A percentile compares a stretch with the other conserved stretches of the same genome.
These are phyloP conservation scores for Arxiozyma telluris DNA, from an alignment of 1,139 yeast genomes.

Conservation along the genomic window DNA sequence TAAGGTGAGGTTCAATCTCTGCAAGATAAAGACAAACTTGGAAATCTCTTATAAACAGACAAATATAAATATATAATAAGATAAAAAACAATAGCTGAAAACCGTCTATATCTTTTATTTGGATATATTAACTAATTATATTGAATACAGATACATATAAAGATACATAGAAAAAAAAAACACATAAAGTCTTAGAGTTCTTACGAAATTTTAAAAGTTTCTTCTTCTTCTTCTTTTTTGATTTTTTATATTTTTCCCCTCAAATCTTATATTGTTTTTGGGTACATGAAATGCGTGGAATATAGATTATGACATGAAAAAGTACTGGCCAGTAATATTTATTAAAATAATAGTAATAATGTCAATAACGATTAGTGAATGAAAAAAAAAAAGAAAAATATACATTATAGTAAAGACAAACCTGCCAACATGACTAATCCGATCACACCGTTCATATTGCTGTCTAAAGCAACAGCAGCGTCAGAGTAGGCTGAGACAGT, in stretches of 20 bases:
- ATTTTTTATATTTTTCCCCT: too few species aligned
- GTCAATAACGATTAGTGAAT: neutral
- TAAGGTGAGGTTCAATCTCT: too few species aligned
- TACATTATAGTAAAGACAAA: constrained; percentile 1
- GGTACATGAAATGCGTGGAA: neutral
- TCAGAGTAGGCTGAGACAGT: constrained; percentile 2
- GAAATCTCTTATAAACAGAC: neutral
- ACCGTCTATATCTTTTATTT: too few species aligned
- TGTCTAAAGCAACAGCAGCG: neutral
- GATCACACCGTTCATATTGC: neutral
- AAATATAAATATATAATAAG: too few species aligned
- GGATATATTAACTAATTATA: neutral
- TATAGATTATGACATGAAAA: neutral
- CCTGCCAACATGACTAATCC: constrained; percentile 2
- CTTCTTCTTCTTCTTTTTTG: too few species aligned
- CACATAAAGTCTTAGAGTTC: neutral
- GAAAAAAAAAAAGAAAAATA: neutral
- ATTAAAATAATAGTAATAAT: neutral
- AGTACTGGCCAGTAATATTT: too few species aligned
- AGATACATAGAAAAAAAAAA: neutral
- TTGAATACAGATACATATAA: neutral
- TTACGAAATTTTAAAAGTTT: too few species aligned
- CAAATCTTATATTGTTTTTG: neutral
- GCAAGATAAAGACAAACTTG: neutral
- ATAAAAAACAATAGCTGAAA: neutral